These are phyloP conservation scores for Leccinum sublutescens DNA, from an alignment of 768 basidiomycete genomes.

Conservation along the genomic window DNA sequence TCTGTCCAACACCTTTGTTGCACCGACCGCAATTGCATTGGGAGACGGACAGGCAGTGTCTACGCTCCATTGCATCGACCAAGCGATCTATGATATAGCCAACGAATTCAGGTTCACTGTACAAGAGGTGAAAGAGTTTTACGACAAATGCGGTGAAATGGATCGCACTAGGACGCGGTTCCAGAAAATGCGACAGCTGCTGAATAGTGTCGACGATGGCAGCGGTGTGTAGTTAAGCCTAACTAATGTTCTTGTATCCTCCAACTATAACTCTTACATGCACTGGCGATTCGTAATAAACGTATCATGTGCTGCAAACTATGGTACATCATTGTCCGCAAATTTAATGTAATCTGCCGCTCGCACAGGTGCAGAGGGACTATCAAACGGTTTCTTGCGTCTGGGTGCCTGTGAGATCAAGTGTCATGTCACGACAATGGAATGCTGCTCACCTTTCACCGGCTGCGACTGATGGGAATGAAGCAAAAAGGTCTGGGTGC, in stretches of 20 bases:
- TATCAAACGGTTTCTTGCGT: slow-evolving; percentile 73
- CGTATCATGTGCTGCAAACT: slow-evolving; percentile 4
- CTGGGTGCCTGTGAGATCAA: slow-evolving; percentile 38
- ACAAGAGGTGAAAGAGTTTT: slow-evolving; percentile 77
- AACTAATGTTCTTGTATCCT: neutral
- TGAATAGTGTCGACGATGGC: slow-evolving; percentile 29
- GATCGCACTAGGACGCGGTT: slow-evolving; percentile 62
- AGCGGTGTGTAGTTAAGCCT: slow-evolving; percentile 7
- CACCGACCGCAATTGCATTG: slow-evolving; percentile 5
- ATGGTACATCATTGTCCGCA: slow-evolving; percentile 56
- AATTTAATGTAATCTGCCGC: slow-evolving; percentile 66
- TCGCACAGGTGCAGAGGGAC: slow-evolving; percentile 77
- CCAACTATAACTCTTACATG: neutral
- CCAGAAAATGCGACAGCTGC: slow-evolving; percentile 58
- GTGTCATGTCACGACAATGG: neutral
- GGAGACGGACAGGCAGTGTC: slow-evolving; percentile 6
- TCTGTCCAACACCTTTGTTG: neutral
- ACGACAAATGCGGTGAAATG: slow-evolving; percentile 73
- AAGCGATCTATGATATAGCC: slow-evolving; percentile 64
- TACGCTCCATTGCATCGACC: slow-evolving; percentile 62
- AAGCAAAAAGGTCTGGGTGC: slow-evolving; percentile 92
- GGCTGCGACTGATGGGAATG: slow-evolving; percentile 94
- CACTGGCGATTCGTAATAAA: slow-evolving; percentile 3
- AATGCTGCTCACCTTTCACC: slow-evolving; percentile 76
- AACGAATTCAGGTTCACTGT: slow-evolving; percentile 66